A percentile compares a stretch with the other conserved stretches of the same genome.
Conservation (phyloP, 805 yeast genomes). For the Metschnikowia matae region DNA sequence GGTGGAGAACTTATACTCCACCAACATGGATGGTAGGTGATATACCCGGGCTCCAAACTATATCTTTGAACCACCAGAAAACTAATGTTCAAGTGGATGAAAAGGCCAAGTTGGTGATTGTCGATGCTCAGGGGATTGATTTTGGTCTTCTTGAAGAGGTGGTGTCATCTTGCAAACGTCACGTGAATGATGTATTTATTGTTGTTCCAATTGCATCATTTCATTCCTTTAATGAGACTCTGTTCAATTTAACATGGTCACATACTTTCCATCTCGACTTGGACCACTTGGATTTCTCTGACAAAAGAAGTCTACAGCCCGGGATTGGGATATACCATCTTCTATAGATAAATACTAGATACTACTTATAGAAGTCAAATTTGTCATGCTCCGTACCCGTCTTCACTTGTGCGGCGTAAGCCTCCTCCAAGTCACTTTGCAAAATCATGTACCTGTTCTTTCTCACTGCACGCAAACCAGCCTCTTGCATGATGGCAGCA, state of each 20-base stretch:
- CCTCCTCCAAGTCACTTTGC: conserved; percentile 96
- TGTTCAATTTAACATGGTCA: conserved; percentile 29
- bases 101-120: conserved; percentile 16
- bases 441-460: conserved; percentile 95
- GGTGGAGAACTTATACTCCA: conserved; percentile 96
- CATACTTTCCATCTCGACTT: conserved; percentile 56
- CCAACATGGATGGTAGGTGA: conserved; percentile 77
- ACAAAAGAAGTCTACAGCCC: conserved; percentile 48
- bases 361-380: conserved; percentile 89
- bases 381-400: conserved; percentile 93
- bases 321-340: conserved; percentile 60
- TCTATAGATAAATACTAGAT: neutral
- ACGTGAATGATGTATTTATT: conserved; percentile 18
- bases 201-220: conserved; percentile 41
- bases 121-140: conserved; percentile 52
- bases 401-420: conserved; percentile 94
- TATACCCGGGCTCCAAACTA: conserved; percentile 12
- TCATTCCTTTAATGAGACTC: conserved; percentile 39
- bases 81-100: conserved; percentile 6
- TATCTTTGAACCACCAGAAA: conserved; percentile 11
- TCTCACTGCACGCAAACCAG: conserved; percentile 97
- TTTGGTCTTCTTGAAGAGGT: conserved; percentile 19
- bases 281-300: conserved; percentile 63
- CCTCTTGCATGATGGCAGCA: conserved; percentile 99
- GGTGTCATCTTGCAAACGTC: conserved; percentile 12